Evolutionary conservation across 2,329 filamentous ascomycete genomes (phyloP).

Genomic region (Scedosporium boydii): DNA sequence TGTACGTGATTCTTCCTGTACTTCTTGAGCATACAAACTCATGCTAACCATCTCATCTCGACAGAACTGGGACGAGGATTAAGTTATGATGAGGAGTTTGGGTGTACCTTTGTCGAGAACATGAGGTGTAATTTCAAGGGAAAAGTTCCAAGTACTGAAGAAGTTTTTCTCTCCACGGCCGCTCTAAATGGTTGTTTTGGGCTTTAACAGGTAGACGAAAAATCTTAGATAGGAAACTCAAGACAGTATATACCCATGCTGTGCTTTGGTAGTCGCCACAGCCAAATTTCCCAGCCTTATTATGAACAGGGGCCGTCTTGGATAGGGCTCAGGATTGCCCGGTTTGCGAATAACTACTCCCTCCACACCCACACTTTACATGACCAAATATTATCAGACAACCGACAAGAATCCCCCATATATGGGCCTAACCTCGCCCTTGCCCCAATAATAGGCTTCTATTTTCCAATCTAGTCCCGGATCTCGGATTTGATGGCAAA

Average conservation of each 20-base stretch:
- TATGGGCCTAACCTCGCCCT: no score
- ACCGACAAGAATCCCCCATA: no score
- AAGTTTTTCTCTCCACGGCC: neutral
- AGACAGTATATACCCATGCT: neutral
- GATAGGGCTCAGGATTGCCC: no score
- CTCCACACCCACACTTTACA: no score
- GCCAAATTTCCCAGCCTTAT: no score
- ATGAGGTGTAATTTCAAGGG: slow-evolving; percentile 1
- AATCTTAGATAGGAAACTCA: neutral
- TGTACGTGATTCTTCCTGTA: slow-evolving; percentile 38
- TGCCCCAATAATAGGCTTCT: no score
- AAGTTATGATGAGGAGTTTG: slow-evolving; percentile 9
- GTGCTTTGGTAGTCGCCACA: neutral
- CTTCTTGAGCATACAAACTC: neutral
- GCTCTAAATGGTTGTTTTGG: neutral
- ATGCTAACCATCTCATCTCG: slow-evolving; percentile 17
- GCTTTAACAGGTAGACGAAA: neutral
- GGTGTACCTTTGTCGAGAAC: neutral
- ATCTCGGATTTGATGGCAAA: slow-evolving; percentile 52
- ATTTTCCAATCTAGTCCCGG: slow-evolving; percentile 15
- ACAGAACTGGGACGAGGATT: slow-evolving; percentile 57
- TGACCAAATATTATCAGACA: no score
- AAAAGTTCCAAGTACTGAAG: neutral
- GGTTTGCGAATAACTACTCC: no score
- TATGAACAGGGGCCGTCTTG: no score